Percentiles rank a stretch among this genome's conserved stretches.
Evolutionary conservation across 2,329 filamentous ascomycete genomes (phyloP).

Genomic region (Bipolaris victoriae): DNA sequence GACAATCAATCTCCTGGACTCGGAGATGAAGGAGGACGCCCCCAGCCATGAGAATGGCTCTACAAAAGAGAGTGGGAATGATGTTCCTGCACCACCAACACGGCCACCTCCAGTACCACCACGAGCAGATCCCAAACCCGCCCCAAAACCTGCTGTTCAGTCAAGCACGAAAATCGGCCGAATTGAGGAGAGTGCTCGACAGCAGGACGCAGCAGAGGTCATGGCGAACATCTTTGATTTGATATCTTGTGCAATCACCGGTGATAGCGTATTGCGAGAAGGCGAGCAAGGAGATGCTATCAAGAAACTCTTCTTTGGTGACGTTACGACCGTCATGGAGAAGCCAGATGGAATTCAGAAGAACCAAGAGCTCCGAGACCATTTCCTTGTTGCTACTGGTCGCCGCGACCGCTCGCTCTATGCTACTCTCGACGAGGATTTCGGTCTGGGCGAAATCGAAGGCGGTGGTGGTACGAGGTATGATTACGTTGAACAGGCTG

Average conservation of each 20-base stretch:
- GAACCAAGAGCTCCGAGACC: conserved; percentile 65
- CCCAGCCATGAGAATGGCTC: conserved; percentile 28
- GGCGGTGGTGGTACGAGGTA: conserved; percentile 35
- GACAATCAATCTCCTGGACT: conserved; percentile 22
- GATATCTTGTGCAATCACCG: conserved; percentile 84
- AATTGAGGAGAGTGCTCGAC: conserved; percentile 65
- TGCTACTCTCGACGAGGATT: conserved; percentile 81
- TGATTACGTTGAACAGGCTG: conserved; percentile 63
- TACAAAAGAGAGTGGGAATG: conserved; percentile 22
- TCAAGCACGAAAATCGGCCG: conserved; percentile 51
- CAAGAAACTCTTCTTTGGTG: conserved; percentile 56
- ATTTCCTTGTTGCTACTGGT: conserved; percentile 67
- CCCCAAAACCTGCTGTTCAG: conserved; percentile 5
- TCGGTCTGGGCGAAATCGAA: conserved; percentile 76
- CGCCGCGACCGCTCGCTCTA: conserved; percentile 72
- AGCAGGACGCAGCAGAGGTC: conserved; percentile 96
- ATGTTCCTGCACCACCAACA: conserved; percentile 48
- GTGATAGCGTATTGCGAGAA: conserved; percentile 67
- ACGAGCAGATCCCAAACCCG: conserved; percentile 46
- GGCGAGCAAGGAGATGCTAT: conserved; percentile 83
- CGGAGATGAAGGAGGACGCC: conserved; percentile 32
- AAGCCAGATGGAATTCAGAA: conserved; percentile 52
- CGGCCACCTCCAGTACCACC: conserved; percentile 66
- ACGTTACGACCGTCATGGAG: conserved; percentile 56
- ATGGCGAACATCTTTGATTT: conserved; percentile 91